Evolutionary conservation across 805 yeast genomes (phyloP).

Genomic region (Saccharomycopsis olivae): DNA sequence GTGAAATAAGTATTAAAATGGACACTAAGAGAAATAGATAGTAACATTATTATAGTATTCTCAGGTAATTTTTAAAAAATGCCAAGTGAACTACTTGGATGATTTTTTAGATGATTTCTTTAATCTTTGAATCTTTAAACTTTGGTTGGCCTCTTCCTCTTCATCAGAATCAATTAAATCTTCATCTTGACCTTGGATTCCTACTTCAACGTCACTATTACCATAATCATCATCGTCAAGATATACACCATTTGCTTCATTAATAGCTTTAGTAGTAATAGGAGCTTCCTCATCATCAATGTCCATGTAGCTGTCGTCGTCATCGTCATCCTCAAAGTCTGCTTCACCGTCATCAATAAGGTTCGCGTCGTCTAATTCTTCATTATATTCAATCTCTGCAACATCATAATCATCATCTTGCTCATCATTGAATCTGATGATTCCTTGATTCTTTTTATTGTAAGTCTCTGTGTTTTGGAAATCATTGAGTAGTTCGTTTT

Average conservation of each 20-base stretch:
- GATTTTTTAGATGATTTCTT: no score
- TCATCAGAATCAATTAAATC: conserved; percentile 22
- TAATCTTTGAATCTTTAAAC: conserved; percentile 6
- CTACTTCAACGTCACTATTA: conserved; percentile 32
- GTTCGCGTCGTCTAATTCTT: conserved; percentile 45
- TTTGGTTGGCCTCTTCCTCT: conserved; percentile 22
- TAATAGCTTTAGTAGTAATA: conserved; percentile 21
- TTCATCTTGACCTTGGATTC: conserved; percentile 13
- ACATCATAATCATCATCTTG: conserved; percentile 19
- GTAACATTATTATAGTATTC: no score
- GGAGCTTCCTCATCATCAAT: conserved; percentile 22
- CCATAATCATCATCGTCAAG: conserved; percentile 20
- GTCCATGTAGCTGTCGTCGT: conserved; percentile 28
- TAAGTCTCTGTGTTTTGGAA: conserved; percentile 20
- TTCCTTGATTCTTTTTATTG: conserved; percentile 20
- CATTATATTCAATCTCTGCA: conserved; percentile 59
- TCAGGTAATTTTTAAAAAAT: no score
- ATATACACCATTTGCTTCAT: conserved; percentile 23
- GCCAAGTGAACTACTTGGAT: no score
- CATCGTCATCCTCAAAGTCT: conserved; percentile 28
- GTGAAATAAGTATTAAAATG: no score
- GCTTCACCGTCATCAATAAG: conserved; percentile 39
- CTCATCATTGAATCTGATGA: conserved; percentile 24
- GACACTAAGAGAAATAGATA: no score
- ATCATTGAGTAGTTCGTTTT: conserved; percentile 38